Evolutionary conservation across 345 rosid genomes (phyloP).

Genomic region (Syzygium aromaticum): DNA sequence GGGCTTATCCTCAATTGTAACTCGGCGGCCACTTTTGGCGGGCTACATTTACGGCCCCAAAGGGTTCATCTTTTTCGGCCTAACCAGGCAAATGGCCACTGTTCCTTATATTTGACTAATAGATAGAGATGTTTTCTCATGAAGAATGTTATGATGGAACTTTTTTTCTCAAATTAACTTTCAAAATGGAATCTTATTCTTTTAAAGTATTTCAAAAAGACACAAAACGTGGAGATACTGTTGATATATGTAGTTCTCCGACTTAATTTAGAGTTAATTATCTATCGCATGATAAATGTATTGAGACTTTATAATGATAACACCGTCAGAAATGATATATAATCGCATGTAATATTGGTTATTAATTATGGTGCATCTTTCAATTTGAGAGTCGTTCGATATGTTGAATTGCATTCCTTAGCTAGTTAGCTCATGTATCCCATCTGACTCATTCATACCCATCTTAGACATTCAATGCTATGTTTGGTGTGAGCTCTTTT

Average conservation of each 20-base stretch:
- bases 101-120: background rate
- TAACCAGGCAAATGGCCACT: background rate
- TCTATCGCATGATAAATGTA: background rate
- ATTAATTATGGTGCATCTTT: background rate
- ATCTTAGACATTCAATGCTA: background rate
- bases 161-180: background rate
- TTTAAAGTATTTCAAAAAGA: background rate
- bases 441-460: background rate
- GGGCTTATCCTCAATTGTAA: background rate
- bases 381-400: background rate
- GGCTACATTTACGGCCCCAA: background rate
- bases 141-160: background rate
- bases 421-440: background rate
- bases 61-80: background rate
- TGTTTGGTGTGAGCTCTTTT: background rate
- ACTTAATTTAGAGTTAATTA: background rate
- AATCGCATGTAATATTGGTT: background rate
- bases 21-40: background rate
- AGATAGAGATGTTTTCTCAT: background rate
- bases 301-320: rapidly evolving
- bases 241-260: background rate
- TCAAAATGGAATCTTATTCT: background rate
- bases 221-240: background rate
- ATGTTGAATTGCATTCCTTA: background rate
- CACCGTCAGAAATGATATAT: rapidly evolving